Evolutionary conservation across 139 green algal genomes (phyloP), one percentile per base, ranked within the genome.

Genomic region (Closterium sp.): DNA sequence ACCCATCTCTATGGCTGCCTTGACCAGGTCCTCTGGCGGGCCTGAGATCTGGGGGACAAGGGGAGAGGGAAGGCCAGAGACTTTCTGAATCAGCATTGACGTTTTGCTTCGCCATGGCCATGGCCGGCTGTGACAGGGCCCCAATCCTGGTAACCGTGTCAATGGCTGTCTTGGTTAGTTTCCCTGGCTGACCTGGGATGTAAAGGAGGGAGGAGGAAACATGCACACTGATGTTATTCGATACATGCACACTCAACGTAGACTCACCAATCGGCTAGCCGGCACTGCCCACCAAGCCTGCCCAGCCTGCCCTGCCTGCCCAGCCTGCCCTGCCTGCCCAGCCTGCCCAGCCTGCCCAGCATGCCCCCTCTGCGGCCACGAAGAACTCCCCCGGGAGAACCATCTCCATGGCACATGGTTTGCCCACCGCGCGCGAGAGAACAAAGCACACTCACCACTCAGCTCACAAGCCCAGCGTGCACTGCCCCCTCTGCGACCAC

Each of bases 351-450:
- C n/a, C n/a, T n/a, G n/a, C n/a, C n/a, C n/a, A n/a, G n/a, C n/a
- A n/a, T n/a, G n/a, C 95, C 87, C 97, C 94, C 23, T 88, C 64
- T 10, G 95, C 95, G 86, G 35, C 35, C 21, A 90, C 90, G 12
- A 96, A 90, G 25, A 33, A n/a, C 31, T 66, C 30, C 19, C 87
- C 84, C n/a, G 95, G 96, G 4, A 97, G 93, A 32, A 97, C 94
- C 85, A 97, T 92, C 33, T 98, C 96, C 95, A 97, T 97, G 12
- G 96, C 96, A 19, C 94, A 93, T 33, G 92, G 91, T 85, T 96
- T 95, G 85, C 96, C 96, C 32, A 97, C n/a, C n/a, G n/a, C n/a
- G n/a, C n/a, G n/a, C n/a, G n/a, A n/a, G 4, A 55, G 36, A 12
- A 55, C 36, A 55, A 55, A 66, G 38, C 38, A 35, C 2, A 66